Conservation (phyloP, 768 basidiomycete species). For the Pleurotus pulmonarius region DNA sequence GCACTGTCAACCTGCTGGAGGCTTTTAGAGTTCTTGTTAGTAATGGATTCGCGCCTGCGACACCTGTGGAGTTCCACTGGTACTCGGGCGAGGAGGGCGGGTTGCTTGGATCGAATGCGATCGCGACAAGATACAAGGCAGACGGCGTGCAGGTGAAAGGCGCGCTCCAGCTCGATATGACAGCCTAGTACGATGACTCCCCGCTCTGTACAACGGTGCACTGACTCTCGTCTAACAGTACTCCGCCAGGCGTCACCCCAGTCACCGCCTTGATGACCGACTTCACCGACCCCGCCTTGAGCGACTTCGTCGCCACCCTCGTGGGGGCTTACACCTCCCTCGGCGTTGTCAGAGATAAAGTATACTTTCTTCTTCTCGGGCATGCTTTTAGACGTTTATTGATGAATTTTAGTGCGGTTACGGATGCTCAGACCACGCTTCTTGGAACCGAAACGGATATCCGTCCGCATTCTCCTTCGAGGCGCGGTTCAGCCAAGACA, state of each 20-base stretch:
- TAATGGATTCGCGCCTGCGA: conserved; percentile 31
- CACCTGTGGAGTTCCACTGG: conserved; percentile 45
- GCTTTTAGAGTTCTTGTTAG: conserved; percentile 35
- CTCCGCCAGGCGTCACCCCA: conserved; percentile 39
- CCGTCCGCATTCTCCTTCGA: conserved; percentile 39
- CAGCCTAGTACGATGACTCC: conserved; percentile 23
- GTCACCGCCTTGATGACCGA: conserved; percentile 37
- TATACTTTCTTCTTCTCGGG: conserved; percentile 17
- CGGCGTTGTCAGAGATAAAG: conserved; percentile 32
- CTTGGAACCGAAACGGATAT: conserved; percentile 38
- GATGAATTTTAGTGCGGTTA: conserved; percentile 20
- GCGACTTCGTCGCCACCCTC: conserved; percentile 39
- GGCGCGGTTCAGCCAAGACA: conserved; percentile 17
- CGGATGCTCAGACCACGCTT: conserved; percentile 30
- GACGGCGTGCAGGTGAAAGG: conserved; percentile 42
- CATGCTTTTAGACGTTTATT: neutral
- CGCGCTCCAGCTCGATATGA: conserved; percentile 45
- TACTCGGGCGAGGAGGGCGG: conserved; percentile 45
- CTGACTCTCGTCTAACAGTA: conserved; percentile 23
- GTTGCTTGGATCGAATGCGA: conserved; percentile 47
- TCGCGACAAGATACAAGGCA: conserved; percentile 46
- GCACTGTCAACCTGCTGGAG: conserved; percentile 40
- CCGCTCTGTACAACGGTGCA: too few relatives aligned
- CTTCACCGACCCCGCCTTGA: conserved; percentile 35
- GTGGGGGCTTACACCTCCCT: conserved; percentile 32